These are phyloP conservation scores for Leccinum rimulosum DNA, from an alignment of 768 basidiomycete genomes.

Conservation along the genomic window DNA sequence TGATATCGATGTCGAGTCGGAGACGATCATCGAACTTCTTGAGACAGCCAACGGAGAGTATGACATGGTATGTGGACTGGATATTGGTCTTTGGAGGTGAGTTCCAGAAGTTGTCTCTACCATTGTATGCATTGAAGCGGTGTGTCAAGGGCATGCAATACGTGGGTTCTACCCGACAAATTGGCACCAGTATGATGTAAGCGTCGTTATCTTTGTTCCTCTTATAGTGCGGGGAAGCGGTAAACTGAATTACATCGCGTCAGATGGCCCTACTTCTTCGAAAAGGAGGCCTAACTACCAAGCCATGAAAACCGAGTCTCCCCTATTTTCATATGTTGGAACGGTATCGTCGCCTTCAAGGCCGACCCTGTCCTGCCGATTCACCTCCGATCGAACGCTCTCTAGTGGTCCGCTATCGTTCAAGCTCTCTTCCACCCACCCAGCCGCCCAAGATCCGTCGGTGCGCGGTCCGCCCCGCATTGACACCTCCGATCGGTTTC, in stretches of 20 bases:
- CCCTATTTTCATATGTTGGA: conserved; percentile 48
- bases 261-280: conserved; percentile 43
- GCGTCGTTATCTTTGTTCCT: background rate
- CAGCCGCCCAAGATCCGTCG: conserved; percentile 5
- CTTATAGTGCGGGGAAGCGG: too few species aligned
- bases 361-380: conserved; percentile 42
- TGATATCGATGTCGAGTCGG: conserved; percentile 40
- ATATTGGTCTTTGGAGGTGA: conserved; percentile 35
- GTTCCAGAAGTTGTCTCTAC: conserved; percentile 10
- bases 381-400: conserved; percentile 36
- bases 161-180: conserved; percentile 24
- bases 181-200: conserved; percentile 11
- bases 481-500: conserved; percentile 15
- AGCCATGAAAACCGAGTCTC: conserved; percentile 36
- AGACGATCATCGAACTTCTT: conserved; percentile 41
- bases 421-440: conserved; percentile 12
- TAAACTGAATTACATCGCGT: background rate
- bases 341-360: conserved; percentile 40
- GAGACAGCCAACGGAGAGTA: conserved; percentile 37
- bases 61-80: conserved; percentile 44
- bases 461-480: conserved; percentile 14
- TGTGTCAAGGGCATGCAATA: conserved; percentile 17
- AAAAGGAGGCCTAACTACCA: conserved; percentile 33
- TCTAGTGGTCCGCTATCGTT: conserved; percentile 29
- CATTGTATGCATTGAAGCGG: background rate